These are phyloP conservation scores for Cladosporium sp. DNA, from an alignment of 2,329 filamentous ascomycete species.

Conservation along the genomic window DNA sequence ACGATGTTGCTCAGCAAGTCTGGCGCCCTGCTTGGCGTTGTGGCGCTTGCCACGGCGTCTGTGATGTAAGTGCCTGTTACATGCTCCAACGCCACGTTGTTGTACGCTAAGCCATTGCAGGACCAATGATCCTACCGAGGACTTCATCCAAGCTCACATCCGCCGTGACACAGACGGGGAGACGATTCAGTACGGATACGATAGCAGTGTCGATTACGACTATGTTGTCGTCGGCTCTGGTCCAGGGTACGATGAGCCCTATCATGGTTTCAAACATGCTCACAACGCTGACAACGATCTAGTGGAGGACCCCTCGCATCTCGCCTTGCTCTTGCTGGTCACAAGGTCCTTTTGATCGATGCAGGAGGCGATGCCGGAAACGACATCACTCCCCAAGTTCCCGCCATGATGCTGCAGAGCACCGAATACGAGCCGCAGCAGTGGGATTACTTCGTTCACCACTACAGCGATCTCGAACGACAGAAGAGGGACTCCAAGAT, in stretches of 20 bases:
- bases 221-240: constrained; percentile 59
- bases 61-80: not conserved
- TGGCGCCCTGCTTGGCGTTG: not conserved
- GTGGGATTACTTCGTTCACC: constrained; percentile 59
- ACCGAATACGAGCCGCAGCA: constrained; percentile 51
- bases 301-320: constrained; percentile 53
- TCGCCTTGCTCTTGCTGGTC: constrained; percentile 53
- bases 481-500: constrained; percentile 55
- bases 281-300: not conserved
- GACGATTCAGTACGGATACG: constrained; percentile 4
- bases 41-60: not conserved
- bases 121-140: not conserved
- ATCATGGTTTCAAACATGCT: not conserved
- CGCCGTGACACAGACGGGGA: not conserved
- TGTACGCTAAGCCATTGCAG: not conserved
- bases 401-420: constrained; percentile 47
- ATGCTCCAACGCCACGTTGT: too few relatives aligned
- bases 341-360: constrained; percentile 56
- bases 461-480: constrained; percentile 50
- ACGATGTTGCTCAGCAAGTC: not conserved
- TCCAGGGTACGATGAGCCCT: constrained; percentile 35
- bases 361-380: constrained; percentile 54
- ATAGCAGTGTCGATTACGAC: constrained; percentile 41
- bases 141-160: not conserved
- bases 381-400: constrained; percentile 47